Base-by-base conservation (phyloP, 2,329 filamentous ascomycete species). In the Ceratocystis destructans region DNA sequence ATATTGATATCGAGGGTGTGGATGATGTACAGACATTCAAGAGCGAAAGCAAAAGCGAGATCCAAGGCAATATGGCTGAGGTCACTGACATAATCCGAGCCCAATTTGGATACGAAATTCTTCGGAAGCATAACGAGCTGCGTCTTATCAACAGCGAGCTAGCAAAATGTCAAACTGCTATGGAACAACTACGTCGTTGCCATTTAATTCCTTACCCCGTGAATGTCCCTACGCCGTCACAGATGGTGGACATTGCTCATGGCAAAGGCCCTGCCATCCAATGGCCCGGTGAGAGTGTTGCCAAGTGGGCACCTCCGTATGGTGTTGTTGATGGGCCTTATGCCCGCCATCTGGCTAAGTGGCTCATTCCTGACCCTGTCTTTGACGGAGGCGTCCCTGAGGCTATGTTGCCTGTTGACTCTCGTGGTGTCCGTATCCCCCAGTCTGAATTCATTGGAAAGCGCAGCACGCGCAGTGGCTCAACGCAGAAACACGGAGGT, bases 81-180 rank as follows among this genome's bases (percentile, higher is more conserved):
- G 33, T 64, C 57, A 62, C 22, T 33, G 69, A 69, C 59, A 44
- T 64, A 12, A 88, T 97, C 73, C 87, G 91, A 73, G 86, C 90
- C 69, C 89, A 96, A 76, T 87, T 97, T 75, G 89, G 91, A 72
- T 83, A 94, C 70, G 92, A 96, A 78, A 92, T 97, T 64, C 78
- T 97, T 69, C 79, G 95, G 74, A 97, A 96, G 80, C 94, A 99
- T 76, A 86, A 94, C 72, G 94, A 99, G 78, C 78, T 97, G 68
- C 89, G 92, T 67, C 81, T 96, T 71, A 96, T 97, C 75, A 90
- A 97, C 73, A 91, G 96, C 76, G 94, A 97, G 77, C 82, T 97
- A 70, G 93, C 90, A 70, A 97, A 96, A 78, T 96, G 92, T 73
- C 92, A 97, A 78, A 80, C 92, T 70, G 90, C 92, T 10, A 81